Evolutionary conservation across 163 green algal genomes (phyloP).

Genomic region (Chlamydomonas reinhardtii): DNA sequence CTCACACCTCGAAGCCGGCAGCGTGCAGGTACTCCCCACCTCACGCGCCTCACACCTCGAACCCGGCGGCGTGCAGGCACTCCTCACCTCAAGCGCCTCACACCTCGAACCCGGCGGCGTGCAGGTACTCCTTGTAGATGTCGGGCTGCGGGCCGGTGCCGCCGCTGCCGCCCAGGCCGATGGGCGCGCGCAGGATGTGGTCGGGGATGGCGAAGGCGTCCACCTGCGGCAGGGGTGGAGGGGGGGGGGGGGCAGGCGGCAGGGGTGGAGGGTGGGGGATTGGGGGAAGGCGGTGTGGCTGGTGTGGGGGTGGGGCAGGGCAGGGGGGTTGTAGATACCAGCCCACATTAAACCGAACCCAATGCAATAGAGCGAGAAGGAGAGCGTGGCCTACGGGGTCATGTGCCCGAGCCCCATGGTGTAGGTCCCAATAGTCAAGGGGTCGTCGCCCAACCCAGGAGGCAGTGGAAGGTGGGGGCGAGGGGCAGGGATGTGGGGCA

Average conservation of each 20-base stretch:
- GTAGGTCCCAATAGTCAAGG: too few species aligned
- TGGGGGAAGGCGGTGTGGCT: too few species aligned
- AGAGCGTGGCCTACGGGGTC: too few species aligned
- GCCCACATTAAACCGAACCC: too few species aligned
- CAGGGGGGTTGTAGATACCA: neutral
- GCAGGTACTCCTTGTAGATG: conserved; percentile 58
- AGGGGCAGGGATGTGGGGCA: neutral
- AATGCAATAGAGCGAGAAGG: too few species aligned
- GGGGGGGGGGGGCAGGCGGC: conserved; percentile 18
- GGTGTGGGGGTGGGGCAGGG: neutral
- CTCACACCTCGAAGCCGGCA: conserved; percentile 43
- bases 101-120: conserved; percentile 54
- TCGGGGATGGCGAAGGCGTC: conserved; percentile 92
- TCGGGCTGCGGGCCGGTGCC: conserved; percentile 9
- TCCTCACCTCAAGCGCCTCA: conserved; percentile 14
- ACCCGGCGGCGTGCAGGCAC: conserved; percentile 54
- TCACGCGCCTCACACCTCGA: conserved; percentile 16
- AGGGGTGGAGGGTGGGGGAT: neutral
- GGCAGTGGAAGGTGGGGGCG: neutral
- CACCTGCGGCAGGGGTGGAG: conserved; percentile 67
- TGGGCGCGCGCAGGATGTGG: conserved; percentile 90
- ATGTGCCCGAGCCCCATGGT: too few species aligned
- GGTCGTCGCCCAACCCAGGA: too few species aligned
- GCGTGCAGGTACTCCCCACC: conserved; percentile 49
- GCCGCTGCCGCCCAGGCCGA: conserved; percentile 67